Conservation (phyloP, 306 rosid genomes). For the Sindora glabra region DNA sequence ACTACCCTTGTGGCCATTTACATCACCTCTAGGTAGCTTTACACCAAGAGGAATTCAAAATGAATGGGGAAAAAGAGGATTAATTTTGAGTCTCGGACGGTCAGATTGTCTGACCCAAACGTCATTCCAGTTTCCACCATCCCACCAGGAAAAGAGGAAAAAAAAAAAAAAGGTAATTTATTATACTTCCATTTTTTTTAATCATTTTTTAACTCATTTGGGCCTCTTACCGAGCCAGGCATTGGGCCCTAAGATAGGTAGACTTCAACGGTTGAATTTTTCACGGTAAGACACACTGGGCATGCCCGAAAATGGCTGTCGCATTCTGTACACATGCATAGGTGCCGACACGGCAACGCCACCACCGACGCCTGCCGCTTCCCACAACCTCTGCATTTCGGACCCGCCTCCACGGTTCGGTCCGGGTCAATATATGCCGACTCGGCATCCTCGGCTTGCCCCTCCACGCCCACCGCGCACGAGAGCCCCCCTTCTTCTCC, state of each 20-base stretch:
- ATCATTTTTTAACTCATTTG: not conserved
- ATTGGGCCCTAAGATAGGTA: conserved; percentile 46
- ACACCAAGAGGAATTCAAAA: conserved; percentile 11
- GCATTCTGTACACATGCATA: conserved; percentile 66
- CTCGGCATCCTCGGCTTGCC: conserved; percentile 79
- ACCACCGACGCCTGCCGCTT: conserved; percentile 71
- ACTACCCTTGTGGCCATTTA: conserved; percentile 53
- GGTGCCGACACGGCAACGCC: conserved; percentile 75
- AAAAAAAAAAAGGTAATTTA: conserved; percentile 15
- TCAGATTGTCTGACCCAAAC: not conserved
- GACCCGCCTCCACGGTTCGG: conserved; percentile 32
- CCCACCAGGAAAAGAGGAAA: not conserved
- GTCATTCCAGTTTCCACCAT: not conserved
- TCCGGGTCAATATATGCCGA: conserved; percentile 76
- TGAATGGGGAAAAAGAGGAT: not conserved
- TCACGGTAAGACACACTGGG: conserved; percentile 59
- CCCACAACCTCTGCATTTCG: conserved; percentile 65
- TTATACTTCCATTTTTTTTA: not conserved
- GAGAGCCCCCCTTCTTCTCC: conserved; percentile 27
- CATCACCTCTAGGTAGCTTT: conserved; percentile 33
- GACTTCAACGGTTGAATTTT: conserved; percentile 69
- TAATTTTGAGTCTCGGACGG: not conserved
- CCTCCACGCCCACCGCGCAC: conserved; percentile 38
- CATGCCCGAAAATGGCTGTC: conserved; percentile 56
- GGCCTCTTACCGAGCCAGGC: conserved; percentile 31